Conservation (phyloP, 257 asterid genomes). For the Capsicum pubescens region DNA sequence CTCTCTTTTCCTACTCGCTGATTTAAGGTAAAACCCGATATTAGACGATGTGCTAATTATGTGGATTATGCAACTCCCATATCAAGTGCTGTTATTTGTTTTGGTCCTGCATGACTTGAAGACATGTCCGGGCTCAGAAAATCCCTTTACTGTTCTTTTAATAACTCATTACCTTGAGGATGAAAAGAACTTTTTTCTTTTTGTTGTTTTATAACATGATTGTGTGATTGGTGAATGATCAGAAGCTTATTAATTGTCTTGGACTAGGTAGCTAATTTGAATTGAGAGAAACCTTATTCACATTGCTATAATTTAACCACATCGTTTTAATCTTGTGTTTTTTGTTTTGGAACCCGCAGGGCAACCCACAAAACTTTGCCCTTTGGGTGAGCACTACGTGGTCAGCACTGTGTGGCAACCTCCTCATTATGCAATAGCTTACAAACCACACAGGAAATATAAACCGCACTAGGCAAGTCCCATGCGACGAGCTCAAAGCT, state of each 20-base stretch:
- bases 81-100: background rate
- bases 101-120: background rate
- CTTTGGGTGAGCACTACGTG: too few species aligned
- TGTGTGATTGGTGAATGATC: background rate
- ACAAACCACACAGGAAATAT: too few species aligned
- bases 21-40: background rate
- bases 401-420: too few species aligned
- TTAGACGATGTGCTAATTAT: background rate
- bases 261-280: background rate
- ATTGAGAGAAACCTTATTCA: background rate
- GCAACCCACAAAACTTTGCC: too few species aligned
- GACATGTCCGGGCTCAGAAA: too few species aligned
- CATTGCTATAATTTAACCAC: background rate
- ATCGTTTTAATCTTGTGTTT: too few species aligned
- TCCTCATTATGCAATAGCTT: too few species aligned
- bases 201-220: background rate
- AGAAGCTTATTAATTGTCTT: background rate
- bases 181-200: background rate
- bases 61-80: background rate
- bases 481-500: too few species aligned
- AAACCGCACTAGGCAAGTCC: too few species aligned
- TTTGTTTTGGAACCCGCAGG: too few species aligned
- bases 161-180: background rate
- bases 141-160: background rate
- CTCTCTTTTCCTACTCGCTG: too few species aligned